Evolutionary conservation across 2,329 filamentous ascomycete genomes (phyloP).

Genomic region (Alternaria arborescens): DNA sequence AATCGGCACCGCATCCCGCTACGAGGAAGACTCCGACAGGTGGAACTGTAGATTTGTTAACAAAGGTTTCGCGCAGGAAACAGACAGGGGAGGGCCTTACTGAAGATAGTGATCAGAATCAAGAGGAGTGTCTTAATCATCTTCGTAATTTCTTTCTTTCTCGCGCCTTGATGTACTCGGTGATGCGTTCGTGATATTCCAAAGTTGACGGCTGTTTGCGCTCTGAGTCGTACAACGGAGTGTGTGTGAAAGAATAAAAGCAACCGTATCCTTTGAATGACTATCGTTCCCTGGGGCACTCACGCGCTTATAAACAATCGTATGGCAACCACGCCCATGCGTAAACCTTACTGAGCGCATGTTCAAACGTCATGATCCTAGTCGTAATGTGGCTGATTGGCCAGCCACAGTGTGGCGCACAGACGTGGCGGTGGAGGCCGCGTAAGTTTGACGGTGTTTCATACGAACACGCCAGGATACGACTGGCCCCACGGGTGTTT

Average conservation of each 20-base stretch:
- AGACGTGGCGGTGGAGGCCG: neutral
- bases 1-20: constrained; percentile 59
- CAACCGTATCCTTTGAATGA: neutral
- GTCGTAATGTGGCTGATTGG: constrained; percentile 1
- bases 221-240: neutral
- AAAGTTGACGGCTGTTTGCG: neutral
- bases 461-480: neutral
- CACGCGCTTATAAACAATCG: neutral
- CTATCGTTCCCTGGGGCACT: neutral
- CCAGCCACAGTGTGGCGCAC: constrained; percentile 6
- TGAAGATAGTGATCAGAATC: constrained; percentile 57
- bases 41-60: constrained; percentile 49
- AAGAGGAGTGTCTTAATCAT: constrained; percentile 50
- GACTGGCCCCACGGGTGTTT: too few species aligned
- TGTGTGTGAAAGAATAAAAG: neutral
- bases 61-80: neutral
- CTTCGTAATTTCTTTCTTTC: constrained; percentile 3
- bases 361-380: constrained; percentile 2
- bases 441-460: neutral
- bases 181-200: neutral
- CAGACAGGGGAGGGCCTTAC: constrained; percentile 32
- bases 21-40: constrained; percentile 59
- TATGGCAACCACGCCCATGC: neutral
- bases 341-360: constrained; percentile 4
- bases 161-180: neutral